A percentile compares a stretch with the other conserved stretches of the same genome.
phyloP scores from a whole-genome alignment of 306 rosid species.

The Ammopiptanthus mongolicus region DNA sequence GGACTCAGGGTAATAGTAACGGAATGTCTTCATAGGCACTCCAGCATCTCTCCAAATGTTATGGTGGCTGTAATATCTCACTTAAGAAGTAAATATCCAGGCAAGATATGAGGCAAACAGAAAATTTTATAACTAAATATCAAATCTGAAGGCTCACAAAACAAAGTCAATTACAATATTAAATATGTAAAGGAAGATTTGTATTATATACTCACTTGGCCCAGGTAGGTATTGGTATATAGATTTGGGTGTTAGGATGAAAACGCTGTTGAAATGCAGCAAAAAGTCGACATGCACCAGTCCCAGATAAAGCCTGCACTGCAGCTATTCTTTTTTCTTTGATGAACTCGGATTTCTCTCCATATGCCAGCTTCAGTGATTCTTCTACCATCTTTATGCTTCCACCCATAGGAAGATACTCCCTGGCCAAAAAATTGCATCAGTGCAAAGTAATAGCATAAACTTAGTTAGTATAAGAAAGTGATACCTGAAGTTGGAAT shows the following conservation, averaged over 20 bases:
- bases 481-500: neutral
- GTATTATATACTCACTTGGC: constrained; percentile 57
- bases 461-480: neutral
- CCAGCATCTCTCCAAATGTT: constrained; percentile 97
- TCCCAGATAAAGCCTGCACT: constrained; percentile 91
- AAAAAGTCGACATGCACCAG: constrained; percentile 93
- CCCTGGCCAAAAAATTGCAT: constrained; percentile 48
- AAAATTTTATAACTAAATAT: neutral
- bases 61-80: constrained; percentile 69
- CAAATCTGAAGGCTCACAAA: neutral
- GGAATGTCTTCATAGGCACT: constrained; percentile 73
- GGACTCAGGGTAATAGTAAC: constrained; percentile 88
- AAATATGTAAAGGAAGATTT: neutral
- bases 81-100: constrained; percentile 14
- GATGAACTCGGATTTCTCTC: constrained; percentile 73
- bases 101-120: neutral
- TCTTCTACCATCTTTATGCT: constrained; percentile 78
- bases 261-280: constrained; percentile 95
- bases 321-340: constrained; percentile 92
- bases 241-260: constrained; percentile 71
- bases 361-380: constrained; percentile 90
- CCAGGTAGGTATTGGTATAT: constrained; percentile 89
- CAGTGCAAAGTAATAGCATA: neutral
- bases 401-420: constrained; percentile 96
- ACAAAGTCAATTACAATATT: neutral